Evolutionary conservation across 495 filamentous ascomycete genomes (phyloP).

Genomic region (Bryoglossum gracile): DNA sequence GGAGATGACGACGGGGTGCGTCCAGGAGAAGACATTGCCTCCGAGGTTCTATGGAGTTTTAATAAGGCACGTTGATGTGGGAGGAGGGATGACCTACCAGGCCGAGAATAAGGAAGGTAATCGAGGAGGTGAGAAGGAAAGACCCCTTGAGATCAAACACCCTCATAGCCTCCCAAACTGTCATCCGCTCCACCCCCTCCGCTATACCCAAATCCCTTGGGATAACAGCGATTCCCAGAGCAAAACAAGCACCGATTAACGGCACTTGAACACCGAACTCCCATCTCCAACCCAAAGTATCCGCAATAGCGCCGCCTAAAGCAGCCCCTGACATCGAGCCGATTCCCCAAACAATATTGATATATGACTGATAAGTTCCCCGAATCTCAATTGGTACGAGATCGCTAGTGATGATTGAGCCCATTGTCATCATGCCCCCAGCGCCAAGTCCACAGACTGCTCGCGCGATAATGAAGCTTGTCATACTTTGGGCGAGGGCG

Average conservation of each 20-base stretch:
- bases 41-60: slow-evolving; percentile 50
- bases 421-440: slow-evolving; percentile 65
- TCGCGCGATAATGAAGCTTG: slow-evolving; percentile 63
- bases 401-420: slow-evolving; percentile 66
- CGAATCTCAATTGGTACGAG: slow-evolving; percentile 66
- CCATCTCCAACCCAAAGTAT: slow-evolving; percentile 68
- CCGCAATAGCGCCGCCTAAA: slow-evolving; percentile 66
- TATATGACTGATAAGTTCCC: slow-evolving; percentile 67
- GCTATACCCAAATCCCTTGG: slow-evolving; percentile 53
- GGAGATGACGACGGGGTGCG: slow-evolving; percentile 58
- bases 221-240: slow-evolving; percentile 52
- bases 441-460: slow-evolving; percentile 70
- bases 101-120: slow-evolving; percentile 64
- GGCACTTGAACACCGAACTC: slow-evolving; percentile 59
- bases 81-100: slow-evolving; percentile 36
- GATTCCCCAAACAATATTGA: slow-evolving; percentile 61
- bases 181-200: slow-evolving; percentile 38
- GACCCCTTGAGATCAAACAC: slow-evolving; percentile 65
- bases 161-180: slow-evolving; percentile 49
- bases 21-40: slow-evolving; percentile 70
- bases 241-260: slow-evolving; percentile 50
- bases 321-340: slow-evolving; percentile 59
- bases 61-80: slow-evolving; percentile 11
- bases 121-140: slow-evolving; percentile 51
- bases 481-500: slow-evolving; percentile 61